These are phyloP conservation scores for Suhomyces maxii DNA, from an alignment of 1,139 yeast species.

Conservation along the genomic window DNA sequence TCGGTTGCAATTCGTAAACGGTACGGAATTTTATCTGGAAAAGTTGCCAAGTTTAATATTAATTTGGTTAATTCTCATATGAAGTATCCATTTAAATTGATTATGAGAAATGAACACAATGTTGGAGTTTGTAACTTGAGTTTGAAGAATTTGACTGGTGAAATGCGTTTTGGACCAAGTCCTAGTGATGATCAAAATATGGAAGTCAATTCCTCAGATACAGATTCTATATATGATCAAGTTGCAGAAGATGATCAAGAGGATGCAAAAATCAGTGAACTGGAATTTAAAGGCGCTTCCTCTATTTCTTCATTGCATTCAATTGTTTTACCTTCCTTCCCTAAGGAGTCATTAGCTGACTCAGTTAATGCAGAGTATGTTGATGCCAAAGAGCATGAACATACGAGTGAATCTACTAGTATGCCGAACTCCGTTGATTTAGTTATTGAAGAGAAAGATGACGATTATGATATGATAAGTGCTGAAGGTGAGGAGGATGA, in stretches of 20 bases:
- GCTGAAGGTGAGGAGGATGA: constrained; percentile 27
- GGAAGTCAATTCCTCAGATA: background rate
- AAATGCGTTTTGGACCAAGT: constrained; percentile 5
- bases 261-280: background rate
- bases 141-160: constrained; percentile 27
- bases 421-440: background rate
- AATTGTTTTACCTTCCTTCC: constrained; percentile 37
- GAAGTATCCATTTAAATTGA: constrained; percentile 35
- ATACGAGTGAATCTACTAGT: constrained; percentile 1
- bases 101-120: constrained; percentile 24
- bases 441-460: constrained; percentile 13
- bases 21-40: constrained; percentile 35
- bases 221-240: constrained; percentile 1
- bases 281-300: background rate
- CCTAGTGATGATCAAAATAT: background rate
- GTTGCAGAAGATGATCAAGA: background rate
- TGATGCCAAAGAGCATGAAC: constrained; percentile 21
- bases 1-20: constrained; percentile 31
- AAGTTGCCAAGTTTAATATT: constrained; percentile 36
- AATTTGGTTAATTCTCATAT: constrained; percentile 33
- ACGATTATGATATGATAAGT: constrained; percentile 39
- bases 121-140: constrained; percentile 28
- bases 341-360: constrained; percentile 25
- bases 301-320: constrained; percentile 27
- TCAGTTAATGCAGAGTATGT: constrained; percentile 20